Evolutionary conservation across 345 rosid genomes (phyloP).

Genomic region (Clarkia xantiana): DNA sequence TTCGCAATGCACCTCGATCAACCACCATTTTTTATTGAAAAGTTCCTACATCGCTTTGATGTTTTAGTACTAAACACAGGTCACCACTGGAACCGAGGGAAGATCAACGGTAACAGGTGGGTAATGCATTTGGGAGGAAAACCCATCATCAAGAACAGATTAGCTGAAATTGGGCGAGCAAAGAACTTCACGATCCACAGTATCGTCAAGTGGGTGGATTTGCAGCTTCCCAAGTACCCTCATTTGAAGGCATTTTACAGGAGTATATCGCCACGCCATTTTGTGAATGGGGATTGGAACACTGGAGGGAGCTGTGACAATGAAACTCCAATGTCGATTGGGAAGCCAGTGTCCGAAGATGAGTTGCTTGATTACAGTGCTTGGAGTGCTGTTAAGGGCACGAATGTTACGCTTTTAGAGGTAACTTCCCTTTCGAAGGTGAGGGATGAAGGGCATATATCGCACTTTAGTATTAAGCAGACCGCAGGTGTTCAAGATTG

Average conservation of each 20-base stretch:
- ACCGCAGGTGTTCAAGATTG: slow-evolving; percentile 13
- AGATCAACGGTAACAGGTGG: slow-evolving; percentile 27
- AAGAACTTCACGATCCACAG: slow-evolving; percentile 34
- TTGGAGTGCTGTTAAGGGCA: slow-evolving; percentile 15
- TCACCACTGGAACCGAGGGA: slow-evolving; percentile 46
- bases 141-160: slow-evolving; percentile 17
- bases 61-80: slow-evolving; percentile 40
- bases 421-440: slow-evolving; percentile 15
- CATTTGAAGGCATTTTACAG: slow-evolving; percentile 26
- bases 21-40: slow-evolving; percentile 28
- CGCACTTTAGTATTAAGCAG: slow-evolving; percentile 12
- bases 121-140: slow-evolving; percentile 36
- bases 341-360: slow-evolving; percentile 20
- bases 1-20: slow-evolving; percentile 50
- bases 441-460: slow-evolving; percentile 25
- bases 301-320: slow-evolving; percentile 34
- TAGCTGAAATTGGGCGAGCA: slow-evolving; percentile 21
- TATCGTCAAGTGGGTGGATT: slow-evolving; percentile 36
- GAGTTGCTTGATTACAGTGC: slow-evolving; percentile 13
- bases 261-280: slow-evolving; percentile 37
- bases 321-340: slow-evolving; percentile 24
- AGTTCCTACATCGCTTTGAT: slow-evolving; percentile 18
- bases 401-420: slow-evolving; percentile 16
- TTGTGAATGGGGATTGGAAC: slow-evolving; percentile 37
- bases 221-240: slow-evolving; percentile 21